Evolutionary conservation across 1,284 basidiomycete genomes (phyloP).

Genomic region (Cutaneotrichosporon cutaneum): DNA sequence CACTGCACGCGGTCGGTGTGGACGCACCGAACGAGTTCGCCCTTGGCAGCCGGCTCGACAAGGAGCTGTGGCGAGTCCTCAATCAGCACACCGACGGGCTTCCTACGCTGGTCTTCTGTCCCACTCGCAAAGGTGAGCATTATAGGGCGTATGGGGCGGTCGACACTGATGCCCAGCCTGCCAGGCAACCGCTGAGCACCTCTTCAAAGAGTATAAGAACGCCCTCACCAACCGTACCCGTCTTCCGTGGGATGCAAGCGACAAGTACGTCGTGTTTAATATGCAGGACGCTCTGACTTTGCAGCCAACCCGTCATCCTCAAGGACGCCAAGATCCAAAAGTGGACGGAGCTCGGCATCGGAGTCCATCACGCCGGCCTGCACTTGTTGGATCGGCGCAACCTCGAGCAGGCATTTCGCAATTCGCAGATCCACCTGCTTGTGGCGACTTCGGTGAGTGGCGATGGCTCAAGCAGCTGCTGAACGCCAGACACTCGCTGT

Average conservation of each 20-base stretch:
- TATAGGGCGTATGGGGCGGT: neutral
- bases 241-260: slow-evolving; percentile 65
- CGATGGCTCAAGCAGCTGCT: neutral
- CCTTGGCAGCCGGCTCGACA: slow-evolving; percentile 71
- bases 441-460: slow-evolving; percentile 50
- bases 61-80: slow-evolving; percentile 68
- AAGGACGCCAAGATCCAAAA: slow-evolving; percentile 37
- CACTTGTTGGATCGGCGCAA: slow-evolving; percentile 51
- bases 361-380: slow-evolving; percentile 59
- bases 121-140: slow-evolving; percentile 72
- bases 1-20: slow-evolving; percentile 62
- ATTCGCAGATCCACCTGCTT: slow-evolving; percentile 50
- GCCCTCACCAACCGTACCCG: slow-evolving; percentile 57
- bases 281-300: neutral
- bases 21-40: slow-evolving; percentile 72
- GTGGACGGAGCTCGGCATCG: slow-evolving; percentile 51
- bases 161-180: slow-evolving; percentile 29
- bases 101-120: slow-evolving; percentile 79
- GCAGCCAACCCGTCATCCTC: slow-evolving; percentile 22
- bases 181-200: slow-evolving; percentile 64
- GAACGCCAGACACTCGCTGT: slow-evolving; percentile 54
- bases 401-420: slow-evolving; percentile 55
- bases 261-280: slow-evolving; percentile 52
- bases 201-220: slow-evolving; percentile 69
- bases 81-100: slow-evolving; percentile 69